Evolutionary conservation across 805 yeast genomes (phyloP).

Genomic region (Blastobotrys peoriensis): DNA sequence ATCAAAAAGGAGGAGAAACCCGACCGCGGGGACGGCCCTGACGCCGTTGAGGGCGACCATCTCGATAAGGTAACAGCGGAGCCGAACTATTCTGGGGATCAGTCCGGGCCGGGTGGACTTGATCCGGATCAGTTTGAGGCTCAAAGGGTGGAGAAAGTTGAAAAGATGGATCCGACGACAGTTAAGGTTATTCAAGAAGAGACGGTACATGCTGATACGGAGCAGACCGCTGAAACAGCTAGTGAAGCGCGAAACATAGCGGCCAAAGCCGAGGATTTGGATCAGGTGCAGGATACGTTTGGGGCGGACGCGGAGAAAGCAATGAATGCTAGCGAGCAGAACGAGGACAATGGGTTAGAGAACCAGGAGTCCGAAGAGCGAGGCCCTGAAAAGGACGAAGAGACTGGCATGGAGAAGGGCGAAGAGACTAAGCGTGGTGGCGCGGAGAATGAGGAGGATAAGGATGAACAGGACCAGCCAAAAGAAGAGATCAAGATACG

Average conservation of each 20-base stretch:
- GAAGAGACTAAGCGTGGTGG: neutral
- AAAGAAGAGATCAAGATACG: neutral
- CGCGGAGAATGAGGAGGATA: neutral
- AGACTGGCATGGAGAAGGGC: constrained; percentile 1
- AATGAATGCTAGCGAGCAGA: neutral
- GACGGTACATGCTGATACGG: neutral
- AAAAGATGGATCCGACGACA: too few species aligned
- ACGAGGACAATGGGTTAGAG: neutral
- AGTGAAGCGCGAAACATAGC: neutral
- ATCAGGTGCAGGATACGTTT: neutral
- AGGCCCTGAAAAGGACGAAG: neutral
- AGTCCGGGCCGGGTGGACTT: too few species aligned
- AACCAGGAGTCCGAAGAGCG: neutral
- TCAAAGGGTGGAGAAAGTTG: too few species aligned
- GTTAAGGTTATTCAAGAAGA: too few species aligned
- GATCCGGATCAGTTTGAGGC: too few species aligned
- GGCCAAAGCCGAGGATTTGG: neutral
- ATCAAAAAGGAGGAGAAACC: too few species aligned
- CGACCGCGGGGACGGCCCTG: too few species aligned
- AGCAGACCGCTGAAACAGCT: constrained; percentile 1
- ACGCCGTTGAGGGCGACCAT: too few species aligned
- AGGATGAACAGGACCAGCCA: neutral
- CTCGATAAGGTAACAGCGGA: too few species aligned
- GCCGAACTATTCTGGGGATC: too few species aligned
- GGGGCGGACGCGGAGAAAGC: neutral